Percentiles rank a stretch among this genome's conserved stretches.
These are phyloP conservation scores for Penicillium egyptiacum DNA, from an alignment of 495 filamentous ascomycete genomes.

Conservation along the genomic window DNA sequence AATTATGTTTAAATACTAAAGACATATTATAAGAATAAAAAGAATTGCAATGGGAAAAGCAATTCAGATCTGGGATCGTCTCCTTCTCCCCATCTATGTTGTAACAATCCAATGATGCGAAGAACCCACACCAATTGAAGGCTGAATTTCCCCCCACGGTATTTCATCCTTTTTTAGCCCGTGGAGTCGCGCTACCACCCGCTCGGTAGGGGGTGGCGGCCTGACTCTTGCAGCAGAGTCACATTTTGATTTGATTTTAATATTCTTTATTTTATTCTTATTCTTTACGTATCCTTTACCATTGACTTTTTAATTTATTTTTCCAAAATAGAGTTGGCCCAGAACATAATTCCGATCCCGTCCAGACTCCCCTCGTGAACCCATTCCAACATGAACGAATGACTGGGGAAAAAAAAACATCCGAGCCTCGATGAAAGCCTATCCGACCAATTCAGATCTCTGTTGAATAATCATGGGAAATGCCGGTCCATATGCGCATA, in stretches of 20 bases:
- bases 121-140: conserved; percentile 7
- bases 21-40: not conserved
- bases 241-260: conserved; percentile 9
- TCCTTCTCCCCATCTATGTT: not conserved
- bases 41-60: conserved; percentile 8
- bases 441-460: not conserved
- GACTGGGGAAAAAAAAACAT: too few species aligned
- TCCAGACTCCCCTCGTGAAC: conserved; percentile 1
- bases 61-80: conserved; percentile 15
- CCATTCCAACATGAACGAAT: not conserved
- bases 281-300: not conserved
- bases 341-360: conserved; percentile 15
- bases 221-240: conserved; percentile 17
- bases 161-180: conserved; percentile 19
- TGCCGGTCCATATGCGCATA: not conserved
- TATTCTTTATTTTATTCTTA: conserved; percentile 3
- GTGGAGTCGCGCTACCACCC: conserved; percentile 32
- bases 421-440: not conserved
- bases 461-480: not conserved
- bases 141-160: conserved; percentile 15
- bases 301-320: not conserved
- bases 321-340: conserved; percentile 10
- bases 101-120: not conserved
- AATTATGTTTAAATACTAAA: conserved; percentile 4
- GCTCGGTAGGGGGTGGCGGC: conserved; percentile 43